Base-by-base conservation (phyloP, 345 rosid species). In the Acer saccharum region DNA sequence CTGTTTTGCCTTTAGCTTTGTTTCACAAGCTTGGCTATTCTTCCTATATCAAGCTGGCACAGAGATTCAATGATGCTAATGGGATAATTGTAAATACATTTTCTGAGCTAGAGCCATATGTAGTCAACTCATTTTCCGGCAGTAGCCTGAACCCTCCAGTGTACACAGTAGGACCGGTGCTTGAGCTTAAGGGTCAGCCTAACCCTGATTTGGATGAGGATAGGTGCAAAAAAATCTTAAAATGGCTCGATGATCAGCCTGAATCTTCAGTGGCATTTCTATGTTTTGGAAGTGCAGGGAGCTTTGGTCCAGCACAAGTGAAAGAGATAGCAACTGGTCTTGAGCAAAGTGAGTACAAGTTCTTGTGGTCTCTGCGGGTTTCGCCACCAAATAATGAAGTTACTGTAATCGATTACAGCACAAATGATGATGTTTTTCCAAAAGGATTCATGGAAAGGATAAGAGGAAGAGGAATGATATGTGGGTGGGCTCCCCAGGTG, bases 211-310 rank as follows among this genome's bases (percentile, higher is more conserved):
- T 57, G 32, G 81, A 83, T 20, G 10, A 71, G 44, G 76, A 75
- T 13, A 63, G 65, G 9, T 66, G 75, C 27, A 41, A 58, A 16
- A 74, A 68, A 69, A 72, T 86, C 78, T 41, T 83, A 78, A 74
- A 21, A 48, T 90, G 93, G 93, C 88, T 90, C 0, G 89, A 85
- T n/a, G 78, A 77, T 46, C 87, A 88, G 77, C 83, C 91, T 2
- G 77, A 81, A 32, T 66, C 83, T 20, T 90, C 93, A 0, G 79
- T 89, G 41, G 81, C 85, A 23, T 88, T 79, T 76, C 72, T 90
- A 46, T 88, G 32, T 29, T 29, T 29, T 29, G 32, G 32, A 29
- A 29, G 32, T 3, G 32, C 3, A 29, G 32, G 32, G 32, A 29
- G 32, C 32, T 29, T 29, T 29, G 32, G 32, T 29, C 32, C 32